Conservation (phyloP, 2,329 filamentous ascomycete species). For the Ilyonectria destructans region DNA sequence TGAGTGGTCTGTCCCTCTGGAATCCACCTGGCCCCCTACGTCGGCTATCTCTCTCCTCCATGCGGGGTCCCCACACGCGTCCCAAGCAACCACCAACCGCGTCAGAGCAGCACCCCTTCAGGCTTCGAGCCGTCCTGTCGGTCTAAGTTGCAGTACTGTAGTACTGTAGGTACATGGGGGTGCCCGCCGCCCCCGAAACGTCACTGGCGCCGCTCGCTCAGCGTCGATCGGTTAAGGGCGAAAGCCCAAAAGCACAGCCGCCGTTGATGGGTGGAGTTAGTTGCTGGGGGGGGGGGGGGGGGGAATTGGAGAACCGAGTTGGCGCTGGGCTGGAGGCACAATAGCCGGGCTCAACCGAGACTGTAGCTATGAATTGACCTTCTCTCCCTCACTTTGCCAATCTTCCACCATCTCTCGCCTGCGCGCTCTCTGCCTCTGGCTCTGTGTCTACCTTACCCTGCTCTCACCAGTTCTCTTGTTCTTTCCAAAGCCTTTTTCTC, state of each 20-base stretch:
- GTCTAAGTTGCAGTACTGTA: background rate
- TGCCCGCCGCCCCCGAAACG: constrained; percentile 33
- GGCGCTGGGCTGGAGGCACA: constrained; percentile 26
- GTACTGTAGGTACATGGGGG: too few species aligned
- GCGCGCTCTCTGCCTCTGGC: constrained; percentile 17
- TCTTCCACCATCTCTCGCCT: constrained; percentile 1
- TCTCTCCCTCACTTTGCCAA: constrained; percentile 20
- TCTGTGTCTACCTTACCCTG: constrained; percentile 1
- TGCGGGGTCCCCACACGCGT: constrained; percentile 21
- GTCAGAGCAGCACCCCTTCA: background rate
- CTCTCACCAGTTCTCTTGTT: constrained; percentile 10
- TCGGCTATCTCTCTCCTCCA: constrained; percentile 11
- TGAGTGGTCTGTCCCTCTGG: background rate
- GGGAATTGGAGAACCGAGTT: constrained; percentile 48
- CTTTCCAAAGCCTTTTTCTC: background rate
- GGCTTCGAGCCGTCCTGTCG: background rate
- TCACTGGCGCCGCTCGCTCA: constrained; percentile 40
- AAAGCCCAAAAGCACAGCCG: constrained; percentile 1
- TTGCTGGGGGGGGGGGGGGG: constrained; percentile 27
- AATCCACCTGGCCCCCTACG: background rate
- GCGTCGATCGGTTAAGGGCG: constrained; percentile 23
- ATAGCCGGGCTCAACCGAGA: constrained; percentile 52
- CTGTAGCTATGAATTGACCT: constrained; percentile 45
- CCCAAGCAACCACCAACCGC: constrained; percentile 5
- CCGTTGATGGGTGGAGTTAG: background rate